A percentile compares a stretch with the other conserved stretches of the same genome.
Conservation (phyloP, 108 stramenopile species). For the Pseudonitzschia multistriata region DNA sequence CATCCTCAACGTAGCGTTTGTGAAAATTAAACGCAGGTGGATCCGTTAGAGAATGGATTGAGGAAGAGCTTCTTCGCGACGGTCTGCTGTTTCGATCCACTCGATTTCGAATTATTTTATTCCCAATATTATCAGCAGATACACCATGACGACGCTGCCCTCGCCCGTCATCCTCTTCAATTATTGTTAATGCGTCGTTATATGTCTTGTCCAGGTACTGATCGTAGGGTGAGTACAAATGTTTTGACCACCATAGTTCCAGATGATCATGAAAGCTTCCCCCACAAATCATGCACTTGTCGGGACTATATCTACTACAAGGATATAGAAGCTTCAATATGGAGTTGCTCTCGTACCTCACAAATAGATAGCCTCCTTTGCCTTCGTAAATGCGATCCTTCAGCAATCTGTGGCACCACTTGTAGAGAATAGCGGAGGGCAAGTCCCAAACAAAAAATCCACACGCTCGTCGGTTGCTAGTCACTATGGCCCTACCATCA, state of each 20-base stretch:
- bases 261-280: constrained; percentile 51
- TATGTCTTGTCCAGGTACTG: constrained; percentile 37
- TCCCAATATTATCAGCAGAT: neutral
- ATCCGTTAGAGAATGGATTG: neutral
- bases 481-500: constrained; percentile 17
- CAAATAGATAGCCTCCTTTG: constrained; percentile 43
- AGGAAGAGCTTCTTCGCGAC: neutral
- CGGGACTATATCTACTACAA: constrained; percentile 38
- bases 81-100: neutral
- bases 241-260: constrained; percentile 43
- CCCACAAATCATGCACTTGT: constrained; percentile 50
- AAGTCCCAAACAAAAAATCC: constrained; percentile 20
- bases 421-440: constrained; percentile 42
- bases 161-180: constrained; percentile 1
- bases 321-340: constrained; percentile 49
- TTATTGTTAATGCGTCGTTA: constrained; percentile 13
- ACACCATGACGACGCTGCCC: neutral
- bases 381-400: constrained; percentile 52
- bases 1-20: constrained; percentile 41
- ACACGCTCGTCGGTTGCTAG: constrained; percentile 15
- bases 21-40: constrained; percentile 38
- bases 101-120: neutral
- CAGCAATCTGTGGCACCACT: constrained; percentile 45
- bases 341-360: constrained; percentile 42
- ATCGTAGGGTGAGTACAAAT: constrained; percentile 51